Percentiles rank a stretch among this genome's conserved stretches.
phyloP scores from a whole-genome alignment of 176 grass and related monocot genomes.

The Coix lacrymajobi region DNA sequence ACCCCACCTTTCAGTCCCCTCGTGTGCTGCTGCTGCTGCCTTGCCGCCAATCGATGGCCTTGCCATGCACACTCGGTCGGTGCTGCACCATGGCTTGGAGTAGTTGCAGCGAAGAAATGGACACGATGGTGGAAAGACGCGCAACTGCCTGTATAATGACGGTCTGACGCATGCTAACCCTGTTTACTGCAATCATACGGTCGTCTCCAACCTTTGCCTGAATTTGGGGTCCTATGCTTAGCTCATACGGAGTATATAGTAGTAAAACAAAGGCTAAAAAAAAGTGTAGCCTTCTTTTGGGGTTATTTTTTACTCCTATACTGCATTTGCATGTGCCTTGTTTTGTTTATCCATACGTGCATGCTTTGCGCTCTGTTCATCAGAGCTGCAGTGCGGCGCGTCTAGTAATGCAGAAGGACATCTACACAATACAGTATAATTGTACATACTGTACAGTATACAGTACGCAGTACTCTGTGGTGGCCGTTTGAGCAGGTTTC shows the following conservation, averaged over 20 bases:
- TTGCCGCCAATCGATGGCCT: conserved; percentile 18
- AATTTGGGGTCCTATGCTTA: background rate
- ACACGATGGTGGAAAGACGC: background rate
- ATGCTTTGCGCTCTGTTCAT: background rate
- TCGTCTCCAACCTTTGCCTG: background rate
- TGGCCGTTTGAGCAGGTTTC: conserved; percentile 13
- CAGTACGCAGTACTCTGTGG: background rate
- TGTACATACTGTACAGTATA: too few relatives aligned
- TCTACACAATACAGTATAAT: background rate
- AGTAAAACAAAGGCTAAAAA: background rate
- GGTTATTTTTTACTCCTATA: background rate
- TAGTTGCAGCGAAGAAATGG: background rate
- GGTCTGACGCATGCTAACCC: conserved; percentile 34
- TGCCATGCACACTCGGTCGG: background rate
- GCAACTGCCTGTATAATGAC: conserved; percentile 3
- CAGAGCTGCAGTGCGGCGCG: background rate
- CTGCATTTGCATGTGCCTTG: background rate
- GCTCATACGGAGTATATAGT: background rate
- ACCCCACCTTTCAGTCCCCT: background rate
- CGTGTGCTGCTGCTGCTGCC: conserved; percentile 33
- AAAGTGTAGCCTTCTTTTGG: background rate
- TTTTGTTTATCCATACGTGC: background rate
- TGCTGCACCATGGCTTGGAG: background rate
- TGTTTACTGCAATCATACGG: conserved; percentile 32
- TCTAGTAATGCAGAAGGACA: background rate